Evolutionary conservation across 2,329 filamentous ascomycete genomes (phyloP).

Genomic region (Nemania sp.): DNA sequence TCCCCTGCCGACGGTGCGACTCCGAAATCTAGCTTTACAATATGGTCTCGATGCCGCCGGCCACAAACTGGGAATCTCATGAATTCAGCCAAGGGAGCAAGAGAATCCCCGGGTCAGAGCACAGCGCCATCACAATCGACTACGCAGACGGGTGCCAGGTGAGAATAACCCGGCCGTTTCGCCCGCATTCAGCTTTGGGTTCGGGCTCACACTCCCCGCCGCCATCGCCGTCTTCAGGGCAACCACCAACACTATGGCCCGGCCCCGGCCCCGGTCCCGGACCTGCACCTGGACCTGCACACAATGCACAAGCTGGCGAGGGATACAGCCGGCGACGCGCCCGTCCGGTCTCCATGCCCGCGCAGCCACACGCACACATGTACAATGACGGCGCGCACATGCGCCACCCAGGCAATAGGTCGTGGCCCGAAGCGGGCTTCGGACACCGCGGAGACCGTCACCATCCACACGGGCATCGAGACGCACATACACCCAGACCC

Average conservation of each 20-base stretch:
- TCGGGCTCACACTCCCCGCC: constrained; percentile 1
- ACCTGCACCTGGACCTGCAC: neutral
- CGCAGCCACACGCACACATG: neutral
- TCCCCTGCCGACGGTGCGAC: neutral
- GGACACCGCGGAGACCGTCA: neutral
- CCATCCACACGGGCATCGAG: neutral
- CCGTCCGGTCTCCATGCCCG: constrained; percentile 8
- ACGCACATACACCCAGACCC: neutral
- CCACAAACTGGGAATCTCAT: neutral
- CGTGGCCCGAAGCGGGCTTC: neutral
- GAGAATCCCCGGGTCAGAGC: constrained; percentile 11
- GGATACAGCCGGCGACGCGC: neutral
- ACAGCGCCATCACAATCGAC: constrained; percentile 29
- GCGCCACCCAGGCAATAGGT: neutral
- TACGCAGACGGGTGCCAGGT: constrained; percentile 29
- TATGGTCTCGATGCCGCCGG: constrained; percentile 13
- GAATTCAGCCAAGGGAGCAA: neutral
- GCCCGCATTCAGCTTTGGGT: neutral
- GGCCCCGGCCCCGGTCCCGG: neutral
- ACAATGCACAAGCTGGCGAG: neutral
- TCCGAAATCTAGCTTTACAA: neutral
- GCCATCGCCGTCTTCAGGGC: neutral
- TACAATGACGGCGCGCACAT: neutral
- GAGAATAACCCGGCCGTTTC: constrained; percentile 18
- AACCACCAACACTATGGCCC: neutral